phyloP scores from a whole-genome alignment of 192 early-diverging fungal genomes.

The Coemansia sp. region DNA sequence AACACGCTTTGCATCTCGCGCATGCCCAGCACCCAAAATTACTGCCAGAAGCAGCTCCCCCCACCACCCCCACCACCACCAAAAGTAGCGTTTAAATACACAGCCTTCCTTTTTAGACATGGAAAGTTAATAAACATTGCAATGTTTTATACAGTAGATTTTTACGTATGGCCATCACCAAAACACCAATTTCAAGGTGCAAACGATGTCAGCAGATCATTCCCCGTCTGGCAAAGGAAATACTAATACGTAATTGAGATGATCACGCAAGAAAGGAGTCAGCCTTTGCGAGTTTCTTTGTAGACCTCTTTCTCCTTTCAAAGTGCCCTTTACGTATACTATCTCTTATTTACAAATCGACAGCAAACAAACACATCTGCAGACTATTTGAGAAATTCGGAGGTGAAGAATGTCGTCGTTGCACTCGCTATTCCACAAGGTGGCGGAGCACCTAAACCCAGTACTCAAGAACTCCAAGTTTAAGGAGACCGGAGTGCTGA shows the following conservation, averaged over 20 bases:
- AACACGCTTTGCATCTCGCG: neutral
- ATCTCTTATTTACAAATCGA: neutral
- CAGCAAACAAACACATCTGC: neutral
- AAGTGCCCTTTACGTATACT: neutral
- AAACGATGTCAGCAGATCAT: neutral
- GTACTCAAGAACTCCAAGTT: slow-evolving; percentile 94
- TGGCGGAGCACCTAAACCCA: slow-evolving; percentile 91
- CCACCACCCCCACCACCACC: neutral
- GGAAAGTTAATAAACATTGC: neutral
- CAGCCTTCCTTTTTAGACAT: neutral
- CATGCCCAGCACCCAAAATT: neutral
- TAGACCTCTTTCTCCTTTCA: neutral
- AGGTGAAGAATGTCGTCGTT: slow-evolving; percentile 57
- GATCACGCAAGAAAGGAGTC: neutral
- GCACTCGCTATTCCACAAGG: slow-evolving; percentile 64
- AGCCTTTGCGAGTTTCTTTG: neutral
- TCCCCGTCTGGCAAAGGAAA: neutral
- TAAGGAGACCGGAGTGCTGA: slow-evolving; percentile 92
- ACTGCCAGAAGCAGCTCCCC: neutral
- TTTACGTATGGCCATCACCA: too few species aligned
- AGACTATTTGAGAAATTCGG: neutral
- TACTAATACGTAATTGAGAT: too few species aligned
- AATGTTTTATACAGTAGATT: neutral
- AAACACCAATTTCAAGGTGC: too few species aligned
- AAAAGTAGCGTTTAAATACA: neutral